phyloP scores from a whole-genome alignment of 2,329 filamentous ascomycete genomes.

The Exophiala sideris region DNA sequence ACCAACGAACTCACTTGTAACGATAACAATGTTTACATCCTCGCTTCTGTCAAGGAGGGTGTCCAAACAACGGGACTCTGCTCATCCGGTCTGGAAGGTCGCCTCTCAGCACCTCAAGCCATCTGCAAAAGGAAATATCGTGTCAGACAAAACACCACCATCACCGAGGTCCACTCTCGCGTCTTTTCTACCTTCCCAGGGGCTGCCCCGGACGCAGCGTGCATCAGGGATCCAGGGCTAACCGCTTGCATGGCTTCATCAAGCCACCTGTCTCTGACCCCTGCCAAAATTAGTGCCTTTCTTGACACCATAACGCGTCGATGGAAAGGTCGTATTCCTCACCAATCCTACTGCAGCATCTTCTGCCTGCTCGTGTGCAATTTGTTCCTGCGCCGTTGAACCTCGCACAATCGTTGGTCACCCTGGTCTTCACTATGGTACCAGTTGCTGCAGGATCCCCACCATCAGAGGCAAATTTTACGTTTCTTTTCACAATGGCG shows the following conservation, averaged over 20 bases:
- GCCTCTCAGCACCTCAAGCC: neutral
- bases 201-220: neutral
- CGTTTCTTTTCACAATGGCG: constrained; percentile 1
- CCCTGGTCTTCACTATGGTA: neutral
- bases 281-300: neutral
- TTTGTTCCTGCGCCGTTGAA: constrained; percentile 2
- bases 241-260: neutral
- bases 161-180: too few relatives aligned
- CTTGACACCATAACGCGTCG: constrained; percentile 1
- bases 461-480: neutral
- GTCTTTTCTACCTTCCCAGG: neutral
- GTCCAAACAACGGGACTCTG: too few relatives aligned
- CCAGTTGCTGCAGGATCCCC: neutral
- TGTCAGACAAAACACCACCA: neutral
- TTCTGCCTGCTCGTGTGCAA: constrained; percentile 1
- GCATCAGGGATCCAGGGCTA: neutral
- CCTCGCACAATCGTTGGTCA: neutral
- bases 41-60: too few relatives aligned
- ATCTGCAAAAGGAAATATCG: neutral
- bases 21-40: too few relatives aligned
- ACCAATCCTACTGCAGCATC: constrained; percentile 6
- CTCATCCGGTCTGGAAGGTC: too few relatives aligned
- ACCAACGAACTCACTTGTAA: too few relatives aligned
- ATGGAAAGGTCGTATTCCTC: constrained; percentile 3
- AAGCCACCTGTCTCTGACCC: neutral